These are phyloP conservation scores for Papiliotrema laurentii DNA, from an alignment of 1,284 basidiomycete genomes.

Conservation along the genomic window DNA sequence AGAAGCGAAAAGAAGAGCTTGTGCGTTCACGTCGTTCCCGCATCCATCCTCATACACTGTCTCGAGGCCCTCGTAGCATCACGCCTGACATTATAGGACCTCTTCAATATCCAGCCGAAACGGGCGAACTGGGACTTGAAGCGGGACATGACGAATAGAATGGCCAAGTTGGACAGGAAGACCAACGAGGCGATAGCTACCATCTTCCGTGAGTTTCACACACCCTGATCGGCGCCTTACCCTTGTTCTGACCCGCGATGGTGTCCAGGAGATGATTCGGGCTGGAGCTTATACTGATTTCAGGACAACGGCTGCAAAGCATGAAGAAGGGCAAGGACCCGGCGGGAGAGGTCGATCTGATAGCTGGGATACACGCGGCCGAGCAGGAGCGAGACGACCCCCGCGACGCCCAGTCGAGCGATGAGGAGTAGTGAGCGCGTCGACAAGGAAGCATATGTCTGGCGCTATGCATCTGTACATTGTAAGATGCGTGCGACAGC, in stretches of 20 bases:
- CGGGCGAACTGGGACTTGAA: constrained; percentile 96
- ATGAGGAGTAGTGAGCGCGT: constrained; percentile 4
- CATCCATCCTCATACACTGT: background rate
- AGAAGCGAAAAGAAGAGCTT: constrained; percentile 75
- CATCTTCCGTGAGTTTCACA: constrained; percentile 68
- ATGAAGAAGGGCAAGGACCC: constrained; percentile 37
- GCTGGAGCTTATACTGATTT: background rate
- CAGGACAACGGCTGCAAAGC: constrained; percentile 44
- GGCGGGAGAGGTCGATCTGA: constrained; percentile 36
- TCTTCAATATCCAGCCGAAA: constrained; percentile 96
- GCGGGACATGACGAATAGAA: constrained; percentile 84
- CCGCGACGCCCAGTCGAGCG: constrained; percentile 2
- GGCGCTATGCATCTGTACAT: no score
- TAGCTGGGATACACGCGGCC: constrained; percentile 45
- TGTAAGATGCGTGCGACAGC: no score
- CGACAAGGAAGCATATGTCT: no score
- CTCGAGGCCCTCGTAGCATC: background rate
- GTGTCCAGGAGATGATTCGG: no score
- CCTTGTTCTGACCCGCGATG: background rate
- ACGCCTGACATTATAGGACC: constrained; percentile 58
- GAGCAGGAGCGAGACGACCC: constrained; percentile 36
- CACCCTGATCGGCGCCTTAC: background rate
- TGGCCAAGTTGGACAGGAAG: constrained; percentile 79
- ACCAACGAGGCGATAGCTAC: constrained; percentile 89
- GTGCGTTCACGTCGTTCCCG: constrained; percentile 54